Percentiles rank a stretch among this genome's conserved stretches.
These are phyloP conservation scores for Coemansia sp. DNA, from an alignment of 192 early-diverging fungal genomes.

Conservation along the genomic window DNA sequence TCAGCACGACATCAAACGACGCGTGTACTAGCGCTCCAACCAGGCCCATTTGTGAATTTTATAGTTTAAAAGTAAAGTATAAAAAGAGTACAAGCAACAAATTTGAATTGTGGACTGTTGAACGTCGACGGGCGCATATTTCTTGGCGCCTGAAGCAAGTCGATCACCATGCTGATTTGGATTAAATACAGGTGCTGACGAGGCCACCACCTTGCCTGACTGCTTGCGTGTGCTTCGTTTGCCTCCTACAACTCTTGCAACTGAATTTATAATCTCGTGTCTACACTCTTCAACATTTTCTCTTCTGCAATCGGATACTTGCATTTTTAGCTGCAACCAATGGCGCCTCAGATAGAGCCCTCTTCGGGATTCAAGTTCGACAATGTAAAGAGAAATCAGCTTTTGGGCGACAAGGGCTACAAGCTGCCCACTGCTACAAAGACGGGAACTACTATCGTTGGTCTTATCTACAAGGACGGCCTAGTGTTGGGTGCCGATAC, in stretches of 20 bases:
- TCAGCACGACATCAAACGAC: conserved; percentile 39
- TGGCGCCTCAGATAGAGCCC: conserved; percentile 31
- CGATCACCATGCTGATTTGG: conserved; percentile 11
- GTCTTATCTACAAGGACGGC: conserved; percentile 92
- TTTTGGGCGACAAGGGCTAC: conserved; percentile 74
- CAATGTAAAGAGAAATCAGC: conserved; percentile 66
- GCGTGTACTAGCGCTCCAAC: conserved; percentile 39
- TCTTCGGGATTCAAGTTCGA: conserved; percentile 52
- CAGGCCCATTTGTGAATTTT: conserved; percentile 31
- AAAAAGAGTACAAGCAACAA: not conserved
- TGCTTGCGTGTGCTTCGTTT: conserved; percentile 9
- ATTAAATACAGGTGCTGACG: conserved; percentile 22
- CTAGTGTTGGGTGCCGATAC: conserved; percentile 95
- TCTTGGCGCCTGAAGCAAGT: not conserved
- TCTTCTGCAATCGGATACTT: not conserved
- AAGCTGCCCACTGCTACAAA: conserved; percentile 81
- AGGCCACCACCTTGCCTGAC: not conserved
- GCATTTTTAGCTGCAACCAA: conserved; percentile 11
- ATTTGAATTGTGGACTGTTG: not conserved
- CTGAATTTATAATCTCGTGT: not conserved
- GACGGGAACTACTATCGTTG: conserved; percentile 98
- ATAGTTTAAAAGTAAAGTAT: not conserved
- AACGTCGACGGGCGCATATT: not conserved
- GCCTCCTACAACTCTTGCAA: not conserved
- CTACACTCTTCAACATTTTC: not conserved